Evolutionary conservation across 2,329 filamentous ascomycete genomes (phyloP).

Genomic region (Stenocarpella maydis): DNA sequence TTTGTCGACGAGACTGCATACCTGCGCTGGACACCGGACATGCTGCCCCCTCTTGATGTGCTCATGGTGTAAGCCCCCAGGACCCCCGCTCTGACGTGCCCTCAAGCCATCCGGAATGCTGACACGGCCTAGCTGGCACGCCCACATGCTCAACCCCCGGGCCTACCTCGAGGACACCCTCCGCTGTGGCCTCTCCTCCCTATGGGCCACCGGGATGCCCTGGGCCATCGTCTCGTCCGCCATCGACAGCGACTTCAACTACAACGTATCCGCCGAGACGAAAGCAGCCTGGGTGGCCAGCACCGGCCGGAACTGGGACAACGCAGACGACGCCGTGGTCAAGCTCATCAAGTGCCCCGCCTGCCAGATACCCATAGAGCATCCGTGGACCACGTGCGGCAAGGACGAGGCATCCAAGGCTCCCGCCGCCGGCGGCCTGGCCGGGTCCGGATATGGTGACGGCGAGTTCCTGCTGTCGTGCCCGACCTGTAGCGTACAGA

Average conservation of each 20-base stretch:
- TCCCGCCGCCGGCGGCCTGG: constrained; percentile 40
- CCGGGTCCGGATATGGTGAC: constrained; percentile 69
- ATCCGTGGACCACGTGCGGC: constrained; percentile 69
- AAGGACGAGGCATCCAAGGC: constrained; percentile 47
- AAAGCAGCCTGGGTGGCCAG: constrained; percentile 54
- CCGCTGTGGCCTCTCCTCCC: constrained; percentile 59
- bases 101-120: neutral
- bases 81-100: neutral
- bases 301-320: constrained; percentile 67
- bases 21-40: constrained; percentile 49
- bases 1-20: constrained; percentile 45
- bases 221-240: constrained; percentile 66
- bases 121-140: constrained; percentile 55
- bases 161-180: constrained; percentile 79
- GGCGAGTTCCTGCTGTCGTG: constrained; percentile 61
- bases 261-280: constrained; percentile 55
- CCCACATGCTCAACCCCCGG: constrained; percentile 80
- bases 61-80: constrained; percentile 49
- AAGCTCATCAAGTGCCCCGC: constrained; percentile 64
- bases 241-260: constrained; percentile 69
- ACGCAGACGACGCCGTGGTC: constrained; percentile 56
- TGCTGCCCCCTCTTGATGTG: constrained; percentile 63
- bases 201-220: constrained; percentile 72
- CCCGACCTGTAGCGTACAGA: constrained; percentile 53
- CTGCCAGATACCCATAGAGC: constrained; percentile 53